Percentiles rank a stretch among this genome's conserved stretches.
phyloP scores from a whole-genome alignment of 2,329 filamentous ascomycete species.

The Chaetomium sp. region DNA sequence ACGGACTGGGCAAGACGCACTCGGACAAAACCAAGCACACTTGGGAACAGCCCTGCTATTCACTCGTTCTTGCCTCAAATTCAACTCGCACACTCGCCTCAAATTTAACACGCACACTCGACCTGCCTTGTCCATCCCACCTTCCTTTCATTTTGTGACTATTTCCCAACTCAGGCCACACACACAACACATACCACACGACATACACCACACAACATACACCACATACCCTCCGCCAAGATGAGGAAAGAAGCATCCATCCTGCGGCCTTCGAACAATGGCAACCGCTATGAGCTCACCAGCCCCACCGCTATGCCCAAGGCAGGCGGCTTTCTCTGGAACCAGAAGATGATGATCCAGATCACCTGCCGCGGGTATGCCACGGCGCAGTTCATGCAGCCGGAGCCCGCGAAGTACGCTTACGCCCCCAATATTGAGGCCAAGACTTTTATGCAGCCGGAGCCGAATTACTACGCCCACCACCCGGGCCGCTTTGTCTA shows the following conservation, averaged over 20 bases:
- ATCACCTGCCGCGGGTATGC: conserved; percentile 53
- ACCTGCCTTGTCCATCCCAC: background rate
- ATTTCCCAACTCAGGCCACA: background rate
- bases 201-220: background rate
- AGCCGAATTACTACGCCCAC: conserved; percentile 53
- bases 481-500: conserved; percentile 55
- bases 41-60: no score
- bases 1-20: background rate
- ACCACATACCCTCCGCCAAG: conserved; percentile 5
- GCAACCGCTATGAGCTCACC: conserved; percentile 48
- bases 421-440: conserved; percentile 52
- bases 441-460: conserved; percentile 55
- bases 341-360: conserved; percentile 56
- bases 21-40: background rate
- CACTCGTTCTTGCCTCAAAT: background rate
- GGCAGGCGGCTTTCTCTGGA: conserved; percentile 52
- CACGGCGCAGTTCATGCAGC: conserved; percentile 54
- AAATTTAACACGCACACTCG: no score
- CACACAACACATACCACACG: background rate
- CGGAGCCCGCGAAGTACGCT: conserved; percentile 54
- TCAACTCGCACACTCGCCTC: no score
- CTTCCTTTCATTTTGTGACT: background rate
- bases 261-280: conserved; percentile 40
- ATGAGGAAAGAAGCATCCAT: conserved; percentile 26
- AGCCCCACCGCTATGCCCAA: conserved; percentile 51